Evolutionary conservation across 2,329 filamentous ascomycete genomes (phyloP).

Genomic region (Botrytis elliptica): DNA sequence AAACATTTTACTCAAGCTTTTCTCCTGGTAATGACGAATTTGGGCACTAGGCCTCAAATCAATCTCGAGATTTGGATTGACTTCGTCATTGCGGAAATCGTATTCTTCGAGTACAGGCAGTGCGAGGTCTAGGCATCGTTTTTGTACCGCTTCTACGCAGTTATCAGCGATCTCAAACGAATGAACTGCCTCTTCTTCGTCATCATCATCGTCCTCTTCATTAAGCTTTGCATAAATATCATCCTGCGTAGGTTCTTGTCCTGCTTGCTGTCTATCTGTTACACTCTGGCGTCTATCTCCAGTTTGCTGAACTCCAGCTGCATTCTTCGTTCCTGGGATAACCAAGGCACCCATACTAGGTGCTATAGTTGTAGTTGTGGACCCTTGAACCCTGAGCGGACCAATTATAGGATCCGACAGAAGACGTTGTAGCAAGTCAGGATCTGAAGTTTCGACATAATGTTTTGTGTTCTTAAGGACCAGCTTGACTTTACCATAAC

Average conservation of each 20-base stretch:
- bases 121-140: conserved; percentile 81
- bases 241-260: conserved; percentile 56
- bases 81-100: conserved; percentile 88
- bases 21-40: conserved; percentile 94
- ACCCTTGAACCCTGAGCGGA: conserved; percentile 69
- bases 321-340: conserved; percentile 92
- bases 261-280: conserved; percentile 46
- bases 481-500: conserved; percentile 93
- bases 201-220: conserved; percentile 78
- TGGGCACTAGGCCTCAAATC: conserved; percentile 85
- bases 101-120: conserved; percentile 94
- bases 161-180: conserved; percentile 86
- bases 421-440: conserved; percentile 80
- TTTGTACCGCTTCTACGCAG: conserved; percentile 82
- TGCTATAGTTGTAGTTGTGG: conserved; percentile 70
- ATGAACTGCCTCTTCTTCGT: conserved; percentile 83
- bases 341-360: conserved; percentile 85
- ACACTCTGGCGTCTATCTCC: conserved; percentile 42
- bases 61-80: conserved; percentile 89
- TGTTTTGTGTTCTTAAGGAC: conserved; percentile 94
- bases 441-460: conserved; percentile 89
- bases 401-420: conserved; percentile 82
- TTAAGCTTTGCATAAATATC: conserved; percentile 72
- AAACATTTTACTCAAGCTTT: conserved; percentile 98
- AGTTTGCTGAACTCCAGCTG: conserved; percentile 81